Evolutionary conservation across 371 early-diverging fungal genomes (phyloP), one percentile per base, ranked within the genome.

Genomic region (Rhizopus sp.): DNA sequence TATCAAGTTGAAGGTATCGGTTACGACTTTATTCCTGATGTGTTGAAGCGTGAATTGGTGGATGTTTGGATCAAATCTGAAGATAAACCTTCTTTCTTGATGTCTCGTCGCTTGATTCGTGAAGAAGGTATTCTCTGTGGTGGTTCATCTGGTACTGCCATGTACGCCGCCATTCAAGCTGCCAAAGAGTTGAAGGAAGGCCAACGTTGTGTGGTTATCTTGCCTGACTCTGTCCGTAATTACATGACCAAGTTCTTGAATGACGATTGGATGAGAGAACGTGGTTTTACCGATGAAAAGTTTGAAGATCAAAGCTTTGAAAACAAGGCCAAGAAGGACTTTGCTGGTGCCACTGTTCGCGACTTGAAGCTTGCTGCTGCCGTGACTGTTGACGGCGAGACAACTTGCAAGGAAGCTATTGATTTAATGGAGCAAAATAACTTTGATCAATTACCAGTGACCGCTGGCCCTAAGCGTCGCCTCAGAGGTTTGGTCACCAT

Each of bases 391-490:
- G 74, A 77, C 45, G 57, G 76, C 57, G 64, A 54, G 63, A 89
- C 91, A 5, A 72, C 89, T 15, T 85, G 87, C 66, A 78, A 80
- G 34, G 91, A 94, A 50, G 97, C 96, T 15, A 87, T 94, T 47
- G 77, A 80, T 49, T 75, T 93, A 58, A 94, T 96, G 95, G 84
- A 94, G 70, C 67, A 78, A 39, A 87, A 91, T 53, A 93, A 87
- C 9, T 96, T 96, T 64, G 96, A 96, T 77, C 98, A 98, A 76
- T 78, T 97, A 30, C 97, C 97, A 5, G 96, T 97, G 9, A 90
- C 93, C 23, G 75, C 86, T 10, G 62, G 81, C 51, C 78, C 72
- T 59, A 72, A 73, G 37, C 77, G 82, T 15, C 73, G 81, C 32
- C 72, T 95, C 23, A 85, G 85, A 42, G 97, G 97, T 23, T 73